Evolutionary conservation across 306 rosid species (phyloP).

Genomic region (Corylus americana): DNA sequence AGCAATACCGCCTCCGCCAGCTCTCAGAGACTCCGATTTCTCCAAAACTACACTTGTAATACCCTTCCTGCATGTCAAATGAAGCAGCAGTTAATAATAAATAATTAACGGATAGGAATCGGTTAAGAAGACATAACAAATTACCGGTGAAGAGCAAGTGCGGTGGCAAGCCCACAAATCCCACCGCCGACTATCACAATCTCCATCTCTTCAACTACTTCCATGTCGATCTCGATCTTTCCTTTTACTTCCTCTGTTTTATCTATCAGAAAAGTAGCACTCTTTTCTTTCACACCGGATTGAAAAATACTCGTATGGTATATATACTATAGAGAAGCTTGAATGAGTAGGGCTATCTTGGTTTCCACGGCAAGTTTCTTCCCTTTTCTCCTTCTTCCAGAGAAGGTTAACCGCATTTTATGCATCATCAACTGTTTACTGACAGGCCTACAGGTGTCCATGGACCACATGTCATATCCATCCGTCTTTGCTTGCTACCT

Average conservation of each 20-base stretch:
- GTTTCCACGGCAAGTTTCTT: not conserved
- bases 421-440: not conserved
- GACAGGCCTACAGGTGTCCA: not conserved
- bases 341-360: not conserved
- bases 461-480: no score
- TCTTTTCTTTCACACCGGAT: not conserved
- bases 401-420: not conserved
- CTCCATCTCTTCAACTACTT: conserved; percentile 27
- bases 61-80: no score
- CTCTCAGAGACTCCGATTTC: conserved; percentile 45
- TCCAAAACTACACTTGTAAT: conserved; percentile 49
- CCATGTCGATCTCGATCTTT: conserved; percentile 19
- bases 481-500: no score
- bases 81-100: no score
- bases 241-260: not conserved
- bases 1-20: conserved; percentile 43
- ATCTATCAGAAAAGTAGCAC: not conserved
- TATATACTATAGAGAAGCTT: no score
- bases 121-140: no score
- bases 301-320: not conserved
- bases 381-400: no score
- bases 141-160: conserved; percentile 52
- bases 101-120: no score
- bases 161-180: conserved; percentile 68
- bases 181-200: conserved; percentile 67